phyloP scores from a whole-genome alignment of 2,329 filamentous ascomycete genomes.

The Phyllosticta ampelicida region DNA sequence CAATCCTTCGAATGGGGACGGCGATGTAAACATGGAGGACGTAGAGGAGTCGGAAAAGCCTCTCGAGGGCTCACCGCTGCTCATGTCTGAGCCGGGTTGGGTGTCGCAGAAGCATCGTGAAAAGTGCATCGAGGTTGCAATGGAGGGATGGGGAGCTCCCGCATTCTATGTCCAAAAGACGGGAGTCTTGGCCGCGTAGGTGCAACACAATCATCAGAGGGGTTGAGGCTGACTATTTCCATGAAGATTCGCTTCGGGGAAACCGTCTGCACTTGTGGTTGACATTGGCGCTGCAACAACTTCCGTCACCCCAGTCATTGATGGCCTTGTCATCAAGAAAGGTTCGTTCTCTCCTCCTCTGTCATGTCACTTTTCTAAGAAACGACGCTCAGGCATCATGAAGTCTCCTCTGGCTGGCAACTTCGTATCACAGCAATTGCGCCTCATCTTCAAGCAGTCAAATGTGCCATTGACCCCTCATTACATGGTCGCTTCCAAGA shows the following conservation, averaged over 20 bases:
- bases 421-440: constrained; percentile 82
- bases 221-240: not conserved
- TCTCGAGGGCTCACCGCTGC: constrained; percentile 75
- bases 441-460: constrained; percentile 59
- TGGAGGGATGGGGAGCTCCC: constrained; percentile 93
- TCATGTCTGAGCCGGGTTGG: constrained; percentile 93
- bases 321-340: constrained; percentile 88
- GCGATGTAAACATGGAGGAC: constrained; percentile 51
- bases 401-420: constrained; percentile 78
- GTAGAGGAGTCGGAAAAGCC: constrained; percentile 58
- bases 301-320: constrained; percentile 82
- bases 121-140: constrained; percentile 89
- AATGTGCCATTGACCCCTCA: constrained; percentile 69
- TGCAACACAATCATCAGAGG: constrained; percentile 12
- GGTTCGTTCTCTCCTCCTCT: constrained; percentile 18
- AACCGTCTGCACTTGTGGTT: constrained; percentile 83
- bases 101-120: constrained; percentile 80
- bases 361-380: not conserved
- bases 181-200: constrained; percentile 70
- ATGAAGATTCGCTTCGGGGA: constrained; percentile 72
- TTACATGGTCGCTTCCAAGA: constrained; percentile 81
- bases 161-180: constrained; percentile 89
- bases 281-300: constrained; percentile 85
- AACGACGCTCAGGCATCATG: constrained; percentile 50
- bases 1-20: constrained; percentile 48